Evolutionary conservation across 1,284 basidiomycete genomes (phyloP).

Genomic region (Volvariella surrecta): DNA sequence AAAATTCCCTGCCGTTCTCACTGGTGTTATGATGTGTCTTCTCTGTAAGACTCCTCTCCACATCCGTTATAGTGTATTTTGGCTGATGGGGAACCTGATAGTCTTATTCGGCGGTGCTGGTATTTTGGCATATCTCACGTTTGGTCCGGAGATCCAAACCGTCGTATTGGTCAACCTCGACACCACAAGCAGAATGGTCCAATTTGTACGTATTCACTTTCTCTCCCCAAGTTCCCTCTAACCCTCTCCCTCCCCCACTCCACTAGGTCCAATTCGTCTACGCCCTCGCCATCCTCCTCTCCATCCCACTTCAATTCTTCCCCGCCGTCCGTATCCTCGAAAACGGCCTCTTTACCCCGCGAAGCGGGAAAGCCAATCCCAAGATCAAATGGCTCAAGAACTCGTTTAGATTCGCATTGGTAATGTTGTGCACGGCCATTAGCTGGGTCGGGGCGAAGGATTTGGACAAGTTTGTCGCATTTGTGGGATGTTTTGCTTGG

Average conservation of each 20-base stretch:
- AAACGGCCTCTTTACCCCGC: constrained; percentile 82
- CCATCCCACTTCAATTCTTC: constrained; percentile 94
- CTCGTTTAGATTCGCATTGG: constrained; percentile 72
- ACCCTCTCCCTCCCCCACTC: constrained; percentile 2
- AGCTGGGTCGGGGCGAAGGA: constrained; percentile 85
- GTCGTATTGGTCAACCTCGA: constrained; percentile 96
- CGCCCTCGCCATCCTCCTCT: constrained; percentile 90
- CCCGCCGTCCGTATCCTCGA: constrained; percentile 96
- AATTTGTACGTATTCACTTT: constrained; percentile 47
- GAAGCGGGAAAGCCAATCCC: constrained; percentile 71
- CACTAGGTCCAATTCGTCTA: constrained; percentile 74
- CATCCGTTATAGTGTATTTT: constrained; percentile 1
- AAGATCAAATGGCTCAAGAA: constrained; percentile 92
- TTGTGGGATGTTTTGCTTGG: constrained; percentile 95
- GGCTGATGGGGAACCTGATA: constrained; percentile 16
- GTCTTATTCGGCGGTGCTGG: constrained; percentile 91
- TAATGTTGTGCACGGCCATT: constrained; percentile 68
- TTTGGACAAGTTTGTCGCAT: constrained; percentile 94
- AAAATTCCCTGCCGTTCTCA: constrained; percentile 85
- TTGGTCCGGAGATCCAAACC: constrained; percentile 83
- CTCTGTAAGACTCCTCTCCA: constrained; percentile 35
- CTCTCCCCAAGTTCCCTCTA: background rate
- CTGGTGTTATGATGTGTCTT: constrained; percentile 85
- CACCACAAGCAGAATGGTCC: constrained; percentile 79
- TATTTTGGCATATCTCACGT: constrained; percentile 81